Evolutionary conservation across 257 asterid genomes (phyloP).

Genomic region (Orobanche coerulescens): DNA sequence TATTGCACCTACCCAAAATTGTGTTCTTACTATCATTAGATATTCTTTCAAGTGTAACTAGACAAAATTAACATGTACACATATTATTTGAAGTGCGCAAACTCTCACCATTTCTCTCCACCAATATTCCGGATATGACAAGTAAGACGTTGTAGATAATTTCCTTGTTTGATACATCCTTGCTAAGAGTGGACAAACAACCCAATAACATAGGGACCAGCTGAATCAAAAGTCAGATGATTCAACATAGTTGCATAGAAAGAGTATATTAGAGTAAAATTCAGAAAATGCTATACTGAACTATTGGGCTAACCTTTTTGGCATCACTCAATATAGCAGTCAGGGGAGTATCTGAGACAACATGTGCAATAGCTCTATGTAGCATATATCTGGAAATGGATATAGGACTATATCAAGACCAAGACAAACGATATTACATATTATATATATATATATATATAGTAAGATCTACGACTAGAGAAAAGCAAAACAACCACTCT

Average conservation of each 20-base stretch:
- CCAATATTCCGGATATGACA: slow-evolving; percentile 68
- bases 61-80: too few relatives aligned
- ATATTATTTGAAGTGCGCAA: too few relatives aligned
- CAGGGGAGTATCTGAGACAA: slow-evolving; percentile 66
- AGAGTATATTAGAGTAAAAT: neutral
- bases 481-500: neutral
- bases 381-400: slow-evolving; percentile 63
- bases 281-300: neutral
- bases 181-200: slow-evolving; percentile 50
- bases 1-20: neutral
- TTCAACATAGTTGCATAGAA: slow-evolving; percentile 15
- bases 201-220: slow-evolving; percentile 66
- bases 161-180: slow-evolving; percentile 50
- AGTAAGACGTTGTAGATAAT: slow-evolving; percentile 56
- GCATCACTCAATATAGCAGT: slow-evolving; percentile 69
- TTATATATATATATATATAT: neutral
- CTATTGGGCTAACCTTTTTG: slow-evolving; percentile 47
- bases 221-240: slow-evolving; percentile 39
- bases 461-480: slow-evolving; percentile 4
- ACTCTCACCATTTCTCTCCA: slow-evolving; percentile 64
- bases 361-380: slow-evolving; percentile 61
- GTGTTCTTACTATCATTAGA: too few relatives aligned
- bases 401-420: slow-evolving; percentile 17
- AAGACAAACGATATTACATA: slow-evolving; percentile 5
- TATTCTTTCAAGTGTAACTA: too few relatives aligned